Evolutionary conservation across 345 rosid genomes (phyloP).

Genomic region (Citrus cavaleriei): DNA sequence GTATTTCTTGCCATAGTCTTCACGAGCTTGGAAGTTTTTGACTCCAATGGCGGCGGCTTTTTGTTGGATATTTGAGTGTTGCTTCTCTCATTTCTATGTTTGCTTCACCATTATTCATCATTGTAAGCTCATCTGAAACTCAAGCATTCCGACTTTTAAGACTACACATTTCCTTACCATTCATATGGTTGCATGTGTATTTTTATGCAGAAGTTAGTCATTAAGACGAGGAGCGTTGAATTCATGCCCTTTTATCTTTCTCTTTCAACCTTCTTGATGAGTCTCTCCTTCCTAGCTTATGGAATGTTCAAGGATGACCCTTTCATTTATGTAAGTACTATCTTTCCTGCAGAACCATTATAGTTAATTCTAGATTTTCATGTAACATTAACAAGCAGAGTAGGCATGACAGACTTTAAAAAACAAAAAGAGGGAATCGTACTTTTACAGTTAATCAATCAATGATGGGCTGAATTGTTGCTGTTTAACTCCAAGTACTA

Average conservation of each 20-base stretch:
- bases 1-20: constrained; percentile 24
- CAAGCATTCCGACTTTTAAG: neutral
- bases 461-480: neutral
- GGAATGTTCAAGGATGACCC: constrained; percentile 40
- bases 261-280: constrained; percentile 43
- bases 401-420: neutral
- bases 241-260: constrained; percentile 59
- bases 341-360: neutral
- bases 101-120: constrained; percentile 46
- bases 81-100: constrained; percentile 54
- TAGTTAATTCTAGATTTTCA: neutral
- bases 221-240: constrained; percentile 43
- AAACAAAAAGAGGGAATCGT: neutral
- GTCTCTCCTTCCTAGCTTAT: constrained; percentile 43
- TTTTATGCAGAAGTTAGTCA: constrained; percentile 40
- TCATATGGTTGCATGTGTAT: neutral
- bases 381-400: neutral
- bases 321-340: constrained; percentile 40
- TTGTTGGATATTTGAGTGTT: constrained; percentile 47
- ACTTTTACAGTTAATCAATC: neutral
- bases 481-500: neutral
- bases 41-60: constrained; percentile 26
- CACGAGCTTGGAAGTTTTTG: constrained; percentile 28
- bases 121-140: constrained; percentile 28
- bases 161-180: neutral